Percentiles rank a stretch among this genome's conserved stretches.
Evolutionary conservation across 2,329 filamentous ascomycete genomes (phyloP).

Genomic region (Fusarium tanahbumbuense): DNA sequence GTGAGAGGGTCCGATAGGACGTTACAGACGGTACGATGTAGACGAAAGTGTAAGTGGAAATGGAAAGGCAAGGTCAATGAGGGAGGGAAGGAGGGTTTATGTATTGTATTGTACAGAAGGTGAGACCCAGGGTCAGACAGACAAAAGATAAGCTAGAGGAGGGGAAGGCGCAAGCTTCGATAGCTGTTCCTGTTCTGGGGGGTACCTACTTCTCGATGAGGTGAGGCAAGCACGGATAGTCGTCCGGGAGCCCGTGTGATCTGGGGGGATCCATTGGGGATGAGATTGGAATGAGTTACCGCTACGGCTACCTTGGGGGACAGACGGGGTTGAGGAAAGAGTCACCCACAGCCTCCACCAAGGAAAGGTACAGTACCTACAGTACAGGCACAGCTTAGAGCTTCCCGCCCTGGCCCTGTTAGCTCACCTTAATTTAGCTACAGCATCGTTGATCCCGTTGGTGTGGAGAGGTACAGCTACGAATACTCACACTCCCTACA

Average conservation of each 20-base stretch:
- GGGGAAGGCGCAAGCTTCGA: slow-evolving; percentile 28
- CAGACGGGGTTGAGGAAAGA: slow-evolving; percentile 24
- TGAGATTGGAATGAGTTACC: slow-evolving; percentile 22
- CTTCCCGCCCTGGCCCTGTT: slow-evolving; percentile 7
- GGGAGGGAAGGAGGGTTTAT: slow-evolving; percentile 32
- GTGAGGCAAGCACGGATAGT: slow-evolving; percentile 24
- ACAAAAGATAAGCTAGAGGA: slow-evolving; percentile 14
- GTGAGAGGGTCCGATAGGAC: slow-evolving; percentile 4
- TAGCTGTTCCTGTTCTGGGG: slow-evolving; percentile 4
- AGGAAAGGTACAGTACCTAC: slow-evolving; percentile 4
- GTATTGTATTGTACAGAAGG: slow-evolving; percentile 15
- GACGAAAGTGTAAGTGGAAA: slow-evolving; percentile 21
- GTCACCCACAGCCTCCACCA: slow-evolving; percentile 14
- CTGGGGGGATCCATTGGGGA: slow-evolving; percentile 13
- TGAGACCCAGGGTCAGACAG: slow-evolving; percentile 12
- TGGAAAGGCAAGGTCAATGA: slow-evolving; percentile 13
- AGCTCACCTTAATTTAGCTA: slow-evolving; percentile 33
- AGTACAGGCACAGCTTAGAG: slow-evolving; percentile 12
- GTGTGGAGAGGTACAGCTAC: slow-evolving; percentile 20
- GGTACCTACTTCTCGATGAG: slow-evolving; percentile 5
- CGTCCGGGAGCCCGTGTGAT: slow-evolving; percentile 31
- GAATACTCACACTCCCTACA: slow-evolving; percentile 1
- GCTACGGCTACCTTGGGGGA: not conserved
- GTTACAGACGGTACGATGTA: slow-evolving; percentile 8
- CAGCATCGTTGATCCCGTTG: slow-evolving; percentile 23